A percentile compares a stretch with the other conserved stretches of the same genome.
Evolutionary conservation across 78 protist genomes (phyloP).

Genomic region (Reticulomyxa filosa): DNA sequence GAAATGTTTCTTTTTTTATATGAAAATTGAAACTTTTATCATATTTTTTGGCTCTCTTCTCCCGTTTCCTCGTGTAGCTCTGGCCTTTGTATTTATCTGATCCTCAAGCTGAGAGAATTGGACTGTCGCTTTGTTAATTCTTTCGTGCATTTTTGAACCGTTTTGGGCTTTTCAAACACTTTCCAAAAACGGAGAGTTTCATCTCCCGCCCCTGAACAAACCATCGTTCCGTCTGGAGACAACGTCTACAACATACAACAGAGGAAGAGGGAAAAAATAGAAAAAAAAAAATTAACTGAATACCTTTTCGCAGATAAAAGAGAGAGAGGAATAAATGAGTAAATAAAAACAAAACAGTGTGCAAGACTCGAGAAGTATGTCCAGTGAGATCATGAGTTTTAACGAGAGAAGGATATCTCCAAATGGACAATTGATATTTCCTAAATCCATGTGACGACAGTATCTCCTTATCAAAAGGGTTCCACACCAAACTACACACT

Average conservation of each 20-base stretch:
- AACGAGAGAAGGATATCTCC: conserved; percentile 86
- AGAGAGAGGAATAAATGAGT: background rate
- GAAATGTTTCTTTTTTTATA: no score
- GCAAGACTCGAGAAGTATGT: conserved; percentile 87
- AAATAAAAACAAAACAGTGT: conserved; percentile 31
- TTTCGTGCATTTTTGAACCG: no score
- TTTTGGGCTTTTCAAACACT: conserved; percentile 40
- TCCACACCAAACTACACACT: conserved; percentile 87
- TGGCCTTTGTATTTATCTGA: no score
- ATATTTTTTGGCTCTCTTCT: no score
- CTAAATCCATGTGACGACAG: conserved; percentile 91
- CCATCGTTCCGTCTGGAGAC: conserved; percentile 87
- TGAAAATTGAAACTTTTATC: no score
- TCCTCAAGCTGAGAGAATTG: no score
- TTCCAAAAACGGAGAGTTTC: conserved; percentile 98
- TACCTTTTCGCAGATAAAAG: background rate
- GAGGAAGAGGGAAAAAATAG: no score
- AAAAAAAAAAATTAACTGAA: background rate
- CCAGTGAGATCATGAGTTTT: conserved; percentile 79
- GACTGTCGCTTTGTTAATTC: no score
- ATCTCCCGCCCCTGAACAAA: conserved; percentile 86
- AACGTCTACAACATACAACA: no score
- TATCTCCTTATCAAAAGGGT: conserved; percentile 58
- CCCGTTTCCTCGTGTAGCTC: no score
- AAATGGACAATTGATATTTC: conserved; percentile 82